phyloP scores from a whole-genome alignment of 2,329 filamentous ascomycete species.

The Neobulgaria alba region DNA sequence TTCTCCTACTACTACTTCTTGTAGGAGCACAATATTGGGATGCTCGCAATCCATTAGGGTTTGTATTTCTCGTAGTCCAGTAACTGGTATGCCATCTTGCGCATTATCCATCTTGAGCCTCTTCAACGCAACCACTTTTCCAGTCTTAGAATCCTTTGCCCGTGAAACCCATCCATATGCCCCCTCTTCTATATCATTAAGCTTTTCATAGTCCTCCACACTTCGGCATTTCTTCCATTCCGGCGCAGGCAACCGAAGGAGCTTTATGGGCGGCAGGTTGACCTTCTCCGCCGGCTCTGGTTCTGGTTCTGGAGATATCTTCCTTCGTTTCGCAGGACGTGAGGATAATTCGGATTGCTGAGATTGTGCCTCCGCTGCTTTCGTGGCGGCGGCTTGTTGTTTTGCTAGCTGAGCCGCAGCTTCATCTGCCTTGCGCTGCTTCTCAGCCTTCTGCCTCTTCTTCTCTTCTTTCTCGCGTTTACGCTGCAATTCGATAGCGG shows the following conservation, averaged over 20 bases:
- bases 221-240: slow-evolving; percentile 64
- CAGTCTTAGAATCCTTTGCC: slow-evolving; percentile 64
- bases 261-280: slow-evolving; percentile 37
- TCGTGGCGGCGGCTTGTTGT: slow-evolving; percentile 12
- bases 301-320: slow-evolving; percentile 31
- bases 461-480: slow-evolving; percentile 85
- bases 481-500: slow-evolving; percentile 59
- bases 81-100: slow-evolving; percentile 74
- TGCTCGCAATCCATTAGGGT: slow-evolving; percentile 76
- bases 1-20: slow-evolving; percentile 76
- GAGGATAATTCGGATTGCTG: slow-evolving; percentile 33
- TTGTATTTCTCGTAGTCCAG: slow-evolving; percentile 87
- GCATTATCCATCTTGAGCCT: slow-evolving; percentile 79
- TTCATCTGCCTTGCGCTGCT: slow-evolving; percentile 59
- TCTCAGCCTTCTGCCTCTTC: slow-evolving; percentile 74
- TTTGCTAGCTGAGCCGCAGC: slow-evolving; percentile 23
- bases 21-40: slow-evolving; percentile 70
- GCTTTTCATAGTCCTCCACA: slow-evolving; percentile 79
- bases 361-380: slow-evolving; percentile 26
- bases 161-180: slow-evolving; percentile 92
- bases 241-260: slow-evolving; percentile 63
- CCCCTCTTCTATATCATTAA: slow-evolving; percentile 97
- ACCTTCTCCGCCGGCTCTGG: slow-evolving; percentile 19
- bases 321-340: slow-evolving; percentile 55
- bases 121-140: slow-evolving; percentile 83